phyloP scores from a whole-genome alignment of 169 alveolate genomes.

The Plasmodium berghei region DNA sequence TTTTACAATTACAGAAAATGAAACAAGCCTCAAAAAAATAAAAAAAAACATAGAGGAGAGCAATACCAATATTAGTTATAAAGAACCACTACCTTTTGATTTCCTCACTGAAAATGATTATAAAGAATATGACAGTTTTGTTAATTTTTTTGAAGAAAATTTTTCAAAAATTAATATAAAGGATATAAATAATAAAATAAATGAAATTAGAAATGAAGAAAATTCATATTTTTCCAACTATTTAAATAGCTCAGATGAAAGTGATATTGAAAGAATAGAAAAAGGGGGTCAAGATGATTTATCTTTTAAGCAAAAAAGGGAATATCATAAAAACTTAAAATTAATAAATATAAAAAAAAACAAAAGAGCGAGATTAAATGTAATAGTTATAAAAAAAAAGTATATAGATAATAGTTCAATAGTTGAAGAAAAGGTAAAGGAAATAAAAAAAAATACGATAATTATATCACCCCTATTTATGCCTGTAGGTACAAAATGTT shows the following conservation, averaged over 20 bases:
- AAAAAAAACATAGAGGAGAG: not conserved
- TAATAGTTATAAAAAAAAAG: constrained; percentile 43
- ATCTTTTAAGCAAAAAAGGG: not conserved
- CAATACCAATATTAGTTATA: not conserved
- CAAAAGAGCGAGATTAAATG: constrained; percentile 57
- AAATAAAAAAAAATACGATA: constrained; percentile 93
- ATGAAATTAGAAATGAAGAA: not conserved
- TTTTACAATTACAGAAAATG: not conserved
- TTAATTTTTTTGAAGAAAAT: constrained; percentile 18
- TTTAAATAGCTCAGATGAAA: constrained; percentile 52
- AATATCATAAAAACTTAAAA: constrained; percentile 76
- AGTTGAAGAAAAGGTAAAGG: constrained; percentile 93
- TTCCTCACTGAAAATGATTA: constrained; percentile 17
- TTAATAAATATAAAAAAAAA: constrained; percentile 78
- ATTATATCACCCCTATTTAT: constrained; percentile 98
- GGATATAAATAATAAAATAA: constrained; percentile 19
- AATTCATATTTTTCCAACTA: constrained; percentile 11
- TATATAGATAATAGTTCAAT: not conserved
- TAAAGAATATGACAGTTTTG: constrained; percentile 20
- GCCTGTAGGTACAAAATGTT: constrained; percentile 99
- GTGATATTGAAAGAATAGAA: not conserved
- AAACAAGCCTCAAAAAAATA: not conserved
- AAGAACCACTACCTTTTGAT: constrained; percentile 36
- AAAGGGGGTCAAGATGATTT: not conserved
- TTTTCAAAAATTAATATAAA: constrained; percentile 34